Percentiles rank a stretch among this genome's conserved stretches.
Conservation (phyloP, 1,284 basidiomycete genomes). For the Irpex rosettiformis region DNA sequence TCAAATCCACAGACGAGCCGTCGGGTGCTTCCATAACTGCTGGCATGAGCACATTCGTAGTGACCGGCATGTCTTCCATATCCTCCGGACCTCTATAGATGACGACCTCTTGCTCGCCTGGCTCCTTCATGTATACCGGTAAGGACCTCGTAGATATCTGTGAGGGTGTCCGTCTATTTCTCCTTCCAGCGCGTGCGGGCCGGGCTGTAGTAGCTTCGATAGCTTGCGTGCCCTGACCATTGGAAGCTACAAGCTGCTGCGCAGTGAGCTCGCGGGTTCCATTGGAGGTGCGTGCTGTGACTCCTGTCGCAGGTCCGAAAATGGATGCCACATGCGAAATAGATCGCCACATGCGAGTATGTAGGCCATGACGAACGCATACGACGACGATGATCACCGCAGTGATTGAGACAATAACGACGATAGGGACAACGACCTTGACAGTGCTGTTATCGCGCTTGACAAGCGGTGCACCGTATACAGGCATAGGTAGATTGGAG, state of each 20-base stretch:
- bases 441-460: constrained; percentile 4
- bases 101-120: constrained; percentile 74
- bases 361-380: constrained; percentile 17
- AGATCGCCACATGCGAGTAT: constrained; percentile 16
- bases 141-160: constrained; percentile 72
- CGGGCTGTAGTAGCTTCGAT: not conserved
- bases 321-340: constrained; percentile 18
- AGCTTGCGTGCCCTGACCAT: constrained; percentile 4
- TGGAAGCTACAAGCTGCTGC: constrained; percentile 24
- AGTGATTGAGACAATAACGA: constrained; percentile 23
- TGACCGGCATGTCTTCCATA: constrained; percentile 31
- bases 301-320: constrained; percentile 17
- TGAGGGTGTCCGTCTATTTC: constrained; percentile 50
- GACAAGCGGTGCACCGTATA: constrained; percentile 1
- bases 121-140: constrained; percentile 75
- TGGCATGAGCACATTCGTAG: constrained; percentile 29
- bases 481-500: not conserved
- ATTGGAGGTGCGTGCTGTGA: constrained; percentile 7
- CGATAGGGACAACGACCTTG: constrained; percentile 20
- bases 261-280: constrained; percentile 32
- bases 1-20: constrained; percentile 18
- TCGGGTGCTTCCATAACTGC: constrained; percentile 23
- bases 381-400: constrained; percentile 19
- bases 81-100: constrained; percentile 52
- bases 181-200: constrained; percentile 29